Base-by-base conservation (phyloP, 768 basidiomycete species). In the Boletus rubropictus region DNA sequence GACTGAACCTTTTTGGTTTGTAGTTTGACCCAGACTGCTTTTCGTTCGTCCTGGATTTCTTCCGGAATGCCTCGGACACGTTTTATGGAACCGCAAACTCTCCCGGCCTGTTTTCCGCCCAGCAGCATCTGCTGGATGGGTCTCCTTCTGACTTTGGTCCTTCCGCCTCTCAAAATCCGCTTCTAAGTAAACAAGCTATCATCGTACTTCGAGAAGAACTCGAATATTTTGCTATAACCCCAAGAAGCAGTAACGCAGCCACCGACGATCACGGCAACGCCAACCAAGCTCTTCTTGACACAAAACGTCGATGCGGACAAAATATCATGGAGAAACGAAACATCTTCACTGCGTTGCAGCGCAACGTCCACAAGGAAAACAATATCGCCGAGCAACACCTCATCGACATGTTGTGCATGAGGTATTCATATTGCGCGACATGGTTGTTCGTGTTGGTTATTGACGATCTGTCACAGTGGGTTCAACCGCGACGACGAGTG, bases 341-440 rank as follows among this genome's bases (percentile, higher is more conserved):
- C 67, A 96, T 99, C 60, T 99, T 99, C 66, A 95, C 95, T 3
- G 96, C 96, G 33, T 74, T 99, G 46, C 95, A 99, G 74, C 78
- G 96, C 59, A 99, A 99, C 68, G 95, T 98, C 53, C 95, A 95
- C 71, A 95, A 95, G 74, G 95, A 97, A 72, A 97, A 97, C 64
- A 98, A 99, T 66, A 77, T 96, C 44, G 96, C 96, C 15, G 96
- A 99, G 69, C 95, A 98, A 70, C 96, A 99, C 72, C 73, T 99
- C 58, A 99, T 99, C 69, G 96, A 98, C 70, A 99, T 99, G 96
- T 76, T 99, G 52, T 98, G 95, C 72, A 96, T 97, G 91, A 96
- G 93, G 95, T 95, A 70, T 37, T 38, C 11, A 38, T 33, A 39
- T 50, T 35, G 21, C 15, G 35, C 12, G 38, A 32, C 46, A 50